Evolutionary conservation across 331 rosid genomes (phyloP).

Genomic region (Ulmus americana): DNA sequence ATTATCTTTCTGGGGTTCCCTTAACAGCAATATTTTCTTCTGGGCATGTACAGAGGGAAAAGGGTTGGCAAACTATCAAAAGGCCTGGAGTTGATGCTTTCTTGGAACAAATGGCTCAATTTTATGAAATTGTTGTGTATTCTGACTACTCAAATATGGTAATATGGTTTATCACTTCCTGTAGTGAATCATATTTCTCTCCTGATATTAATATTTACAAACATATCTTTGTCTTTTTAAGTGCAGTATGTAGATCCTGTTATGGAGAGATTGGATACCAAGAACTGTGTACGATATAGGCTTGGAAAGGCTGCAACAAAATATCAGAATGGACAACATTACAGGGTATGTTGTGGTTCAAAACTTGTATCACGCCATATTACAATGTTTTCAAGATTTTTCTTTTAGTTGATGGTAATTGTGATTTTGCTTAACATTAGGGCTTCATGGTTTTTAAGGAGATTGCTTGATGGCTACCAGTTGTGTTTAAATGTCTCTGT

Average conservation of each 20-base stretch:
- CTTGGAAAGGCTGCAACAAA: constrained; percentile 84
- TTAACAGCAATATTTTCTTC: constrained; percentile 14
- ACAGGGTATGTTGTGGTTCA: constrained; percentile 51
- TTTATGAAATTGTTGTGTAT: constrained; percentile 72
- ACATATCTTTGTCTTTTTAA: constrained; percentile 24
- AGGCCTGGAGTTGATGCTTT: constrained; percentile 98
- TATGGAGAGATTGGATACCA: constrained; percentile 75
- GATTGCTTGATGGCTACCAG: no score
- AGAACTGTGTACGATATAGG: constrained; percentile 73
- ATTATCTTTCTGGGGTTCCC: neutral
- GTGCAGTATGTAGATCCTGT: constrained; percentile 92
- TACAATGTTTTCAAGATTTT: no score
- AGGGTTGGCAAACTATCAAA: constrained; percentile 91
- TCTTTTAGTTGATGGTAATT: no score
- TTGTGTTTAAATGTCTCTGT: no score
- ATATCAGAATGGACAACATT: constrained; percentile 87
- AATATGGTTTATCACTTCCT: constrained; percentile 20
- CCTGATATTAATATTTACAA: constrained; percentile 2
- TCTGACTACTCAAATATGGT: constrained; percentile 90
- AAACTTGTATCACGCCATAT: constrained; percentile 14
- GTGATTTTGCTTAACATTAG: no score
- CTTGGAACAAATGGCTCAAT: constrained; percentile 91
- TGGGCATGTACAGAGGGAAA: constrained; percentile 63
- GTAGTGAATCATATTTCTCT: constrained; percentile 6
- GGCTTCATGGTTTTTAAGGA: no score